Conservation (phyloP, 495 filamentous ascomycete species). For the Penicillium atrosanguineum region DNA sequence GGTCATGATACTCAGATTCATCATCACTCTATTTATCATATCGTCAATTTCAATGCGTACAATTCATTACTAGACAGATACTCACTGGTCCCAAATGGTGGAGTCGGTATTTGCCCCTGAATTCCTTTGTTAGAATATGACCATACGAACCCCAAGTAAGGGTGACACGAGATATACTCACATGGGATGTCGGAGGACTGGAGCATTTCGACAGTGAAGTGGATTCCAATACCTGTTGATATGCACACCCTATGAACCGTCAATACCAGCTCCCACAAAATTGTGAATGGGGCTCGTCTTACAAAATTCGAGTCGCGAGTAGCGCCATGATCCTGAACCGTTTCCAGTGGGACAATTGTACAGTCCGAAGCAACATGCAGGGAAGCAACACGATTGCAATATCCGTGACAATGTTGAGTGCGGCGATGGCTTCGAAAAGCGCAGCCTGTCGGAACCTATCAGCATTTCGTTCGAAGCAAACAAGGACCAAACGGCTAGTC, state of each 20-base stretch:
- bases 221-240: slow-evolving; percentile 18
- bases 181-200: slow-evolving; percentile 17
- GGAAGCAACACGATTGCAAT: slow-evolving; percentile 20
- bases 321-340: slow-evolving; percentile 20
- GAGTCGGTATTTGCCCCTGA: slow-evolving; percentile 21
- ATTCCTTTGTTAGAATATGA: not conserved
- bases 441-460: slow-evolving; percentile 9
- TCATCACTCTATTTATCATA: slow-evolving; percentile 11
- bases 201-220: slow-evolving; percentile 11
- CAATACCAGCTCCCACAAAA: not conserved
- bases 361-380: slow-evolving; percentile 20
- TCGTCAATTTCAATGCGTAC: not conserved
- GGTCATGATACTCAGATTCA: slow-evolving; percentile 30
- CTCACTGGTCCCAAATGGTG: slow-evolving; percentile 28
- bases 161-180: not conserved
- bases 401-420: slow-evolving; percentile 28
- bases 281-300: slow-evolving; percentile 5
- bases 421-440: slow-evolving; percentile 19
- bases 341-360: slow-evolving; percentile 18
- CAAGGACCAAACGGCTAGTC: not conserved
- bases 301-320: slow-evolving; percentile 25
- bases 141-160: not conserved
- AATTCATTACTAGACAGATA: not conserved
- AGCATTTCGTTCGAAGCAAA: not conserved
- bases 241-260: slow-evolving; percentile 13